Evolutionary conservation across 257 asterid genomes (phyloP).

Genomic region (Plantago major): DNA sequence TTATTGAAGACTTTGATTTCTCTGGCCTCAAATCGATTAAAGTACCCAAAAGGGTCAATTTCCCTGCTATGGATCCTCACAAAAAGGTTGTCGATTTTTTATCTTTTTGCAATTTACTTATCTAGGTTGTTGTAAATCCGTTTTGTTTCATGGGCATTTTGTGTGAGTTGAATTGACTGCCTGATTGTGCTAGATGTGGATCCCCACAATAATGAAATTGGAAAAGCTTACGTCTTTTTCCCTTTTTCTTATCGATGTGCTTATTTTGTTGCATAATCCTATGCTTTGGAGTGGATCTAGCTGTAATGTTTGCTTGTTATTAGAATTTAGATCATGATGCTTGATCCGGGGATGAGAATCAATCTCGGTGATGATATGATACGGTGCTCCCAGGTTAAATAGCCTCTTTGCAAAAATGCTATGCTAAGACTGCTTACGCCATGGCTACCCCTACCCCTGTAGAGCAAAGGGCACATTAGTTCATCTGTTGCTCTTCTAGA

Average conservation of each 20-base stretch:
- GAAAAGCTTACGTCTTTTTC: not conserved
- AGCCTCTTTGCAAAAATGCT: too few relatives aligned
- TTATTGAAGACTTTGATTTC: slow-evolving; percentile 34
- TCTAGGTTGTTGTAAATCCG: not conserved
- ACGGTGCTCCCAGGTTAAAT: too few relatives aligned
- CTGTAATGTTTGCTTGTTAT: too few relatives aligned
- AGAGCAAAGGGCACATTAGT: too few relatives aligned
- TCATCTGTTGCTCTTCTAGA: too few relatives aligned
- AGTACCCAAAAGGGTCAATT: slow-evolving; percentile 44
- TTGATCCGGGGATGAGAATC: too few relatives aligned
- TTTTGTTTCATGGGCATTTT: not conserved
- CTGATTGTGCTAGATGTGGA: not conserved
- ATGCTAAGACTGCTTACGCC: too few relatives aligned
- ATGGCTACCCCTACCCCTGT: too few relatives aligned
- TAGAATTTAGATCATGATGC: too few relatives aligned
- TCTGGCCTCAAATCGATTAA: slow-evolving; percentile 35
- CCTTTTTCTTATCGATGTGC: not conserved
- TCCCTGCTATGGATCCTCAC: slow-evolving; percentile 44
- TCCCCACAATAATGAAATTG: too few relatives aligned
- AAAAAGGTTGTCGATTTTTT: slow-evolving; percentile 28
- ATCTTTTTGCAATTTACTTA: not conserved
- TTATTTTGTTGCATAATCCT: not conserved
- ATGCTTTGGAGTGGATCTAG: not conserved
- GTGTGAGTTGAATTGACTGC: not conserved
- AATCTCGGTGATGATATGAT: too few relatives aligned